Evolutionary conservation across 2,329 filamentous ascomycete genomes (phyloP).

Genomic region (Ophiosphaerella korrae): DNA sequence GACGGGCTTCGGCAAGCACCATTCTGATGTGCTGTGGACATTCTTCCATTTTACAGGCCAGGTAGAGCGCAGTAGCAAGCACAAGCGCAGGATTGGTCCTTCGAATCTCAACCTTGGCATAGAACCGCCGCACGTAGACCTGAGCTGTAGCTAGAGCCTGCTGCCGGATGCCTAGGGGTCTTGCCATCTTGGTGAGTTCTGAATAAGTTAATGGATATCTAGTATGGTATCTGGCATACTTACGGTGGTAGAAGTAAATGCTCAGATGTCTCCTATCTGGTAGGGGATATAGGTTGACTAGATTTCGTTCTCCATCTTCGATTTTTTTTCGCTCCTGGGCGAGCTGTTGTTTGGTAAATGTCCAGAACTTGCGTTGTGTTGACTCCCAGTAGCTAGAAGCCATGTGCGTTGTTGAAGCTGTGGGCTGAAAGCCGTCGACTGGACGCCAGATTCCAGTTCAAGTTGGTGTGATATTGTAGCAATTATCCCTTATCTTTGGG

Average conservation of each 20-base stretch:
- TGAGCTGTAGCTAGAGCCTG: constrained; percentile 94
- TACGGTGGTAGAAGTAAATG: constrained; percentile 92
- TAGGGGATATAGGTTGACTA: constrained; percentile 79
- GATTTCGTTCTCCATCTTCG: constrained; percentile 73
- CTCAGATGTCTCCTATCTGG: constrained; percentile 81
- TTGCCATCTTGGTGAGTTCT: constrained; percentile 80
- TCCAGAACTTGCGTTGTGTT: constrained; percentile 88
- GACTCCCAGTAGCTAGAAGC: constrained; percentile 97
- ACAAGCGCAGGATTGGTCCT: constrained; percentile 93
- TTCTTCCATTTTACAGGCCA: constrained; percentile 98
- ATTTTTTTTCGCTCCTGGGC: constrained; percentile 75
- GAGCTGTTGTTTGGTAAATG: constrained; percentile 83
- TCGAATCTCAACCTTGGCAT: constrained; percentile 86
- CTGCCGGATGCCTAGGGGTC: constrained; percentile 82
- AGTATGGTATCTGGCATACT: constrained; percentile 36
- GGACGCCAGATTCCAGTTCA: not conserved
- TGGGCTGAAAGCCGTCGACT: not conserved
- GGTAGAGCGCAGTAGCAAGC: constrained; percentile 88
- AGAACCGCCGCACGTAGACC: constrained; percentile 93
- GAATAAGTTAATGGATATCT: not conserved
- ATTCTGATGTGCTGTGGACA: constrained; percentile 94
- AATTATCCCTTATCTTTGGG: too few species aligned
- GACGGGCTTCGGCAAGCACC: constrained; percentile 82
- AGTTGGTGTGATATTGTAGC: too few species aligned
- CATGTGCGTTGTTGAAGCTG: constrained; percentile 58